phyloP scores from a whole-genome alignment of 768 basidiomycete genomes.

The Leucosporidium yakuticum region DNA sequence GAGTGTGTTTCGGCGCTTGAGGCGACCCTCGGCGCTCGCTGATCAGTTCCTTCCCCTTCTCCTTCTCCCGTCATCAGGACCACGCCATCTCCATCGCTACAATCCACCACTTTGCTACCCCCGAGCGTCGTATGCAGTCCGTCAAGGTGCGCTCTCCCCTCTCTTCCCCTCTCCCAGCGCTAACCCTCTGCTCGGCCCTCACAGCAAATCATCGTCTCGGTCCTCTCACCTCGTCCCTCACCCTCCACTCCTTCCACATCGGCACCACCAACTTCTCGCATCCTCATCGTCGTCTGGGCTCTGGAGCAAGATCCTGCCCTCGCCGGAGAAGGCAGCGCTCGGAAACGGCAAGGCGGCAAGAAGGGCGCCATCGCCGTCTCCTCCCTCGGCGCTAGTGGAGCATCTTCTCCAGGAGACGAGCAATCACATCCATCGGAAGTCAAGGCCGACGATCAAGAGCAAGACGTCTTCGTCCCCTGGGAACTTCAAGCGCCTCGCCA shows the following conservation, averaged over 20 bases:
- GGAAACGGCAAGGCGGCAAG: constrained; percentile 14
- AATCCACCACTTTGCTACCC: constrained; percentile 87
- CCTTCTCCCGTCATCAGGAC: constrained; percentile 60
- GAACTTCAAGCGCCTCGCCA: constrained; percentile 43
- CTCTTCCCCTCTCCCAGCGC: background rate
- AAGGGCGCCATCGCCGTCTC: constrained; percentile 17
- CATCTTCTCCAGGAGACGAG: background rate
- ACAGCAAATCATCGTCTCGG: constrained; percentile 31
- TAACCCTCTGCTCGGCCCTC: background rate
- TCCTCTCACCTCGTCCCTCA: constrained; percentile 46
- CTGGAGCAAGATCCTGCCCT: constrained; percentile 66
- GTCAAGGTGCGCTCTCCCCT: constrained; percentile 55
- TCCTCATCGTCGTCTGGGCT: constrained; percentile 95
- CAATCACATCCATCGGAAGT: background rate
- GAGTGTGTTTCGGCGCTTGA: constrained; percentile 42
- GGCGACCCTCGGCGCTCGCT: background rate
- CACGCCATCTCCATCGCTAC: constrained; percentile 96
- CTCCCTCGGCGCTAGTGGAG: background rate
- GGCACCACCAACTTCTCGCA: constrained; percentile 53
- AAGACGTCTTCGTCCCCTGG: constrained; percentile 90
- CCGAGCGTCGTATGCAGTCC: constrained; percentile 61
- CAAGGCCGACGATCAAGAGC: constrained; percentile 46
- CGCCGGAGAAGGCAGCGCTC: constrained; percentile 20
- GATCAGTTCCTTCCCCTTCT: background rate
- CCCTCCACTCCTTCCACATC: constrained; percentile 45